Evolutionary conservation across 805 yeast species (phyloP), one percentile per base, ranked within the genome.

Genomic region (Wickerhamomyces queroliae): DNA sequence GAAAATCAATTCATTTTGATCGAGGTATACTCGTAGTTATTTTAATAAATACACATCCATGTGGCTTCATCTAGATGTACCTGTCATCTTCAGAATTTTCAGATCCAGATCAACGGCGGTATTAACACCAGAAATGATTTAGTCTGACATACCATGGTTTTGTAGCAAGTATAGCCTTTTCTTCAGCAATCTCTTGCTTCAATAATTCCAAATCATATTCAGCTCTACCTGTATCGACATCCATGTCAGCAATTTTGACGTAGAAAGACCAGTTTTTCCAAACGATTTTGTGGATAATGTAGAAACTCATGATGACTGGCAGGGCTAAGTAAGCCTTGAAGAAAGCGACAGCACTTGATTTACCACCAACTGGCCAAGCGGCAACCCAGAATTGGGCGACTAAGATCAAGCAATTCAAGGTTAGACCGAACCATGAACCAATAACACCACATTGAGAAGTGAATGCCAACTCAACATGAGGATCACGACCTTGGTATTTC

Each of bases 301-400:
- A 80, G 61, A 77, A 72, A 2, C 60, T 73, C 27, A 85, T 40
- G 30, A 82, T 66, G 35, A 84, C 72, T 16, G 86, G 85, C 42
- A 71, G 68, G 11, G 87, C 76, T 50, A 86, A 65, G 60, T 80
- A 85, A 21, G 76, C 66, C 54, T 72, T 64, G 68, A 86, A 86
- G 70, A 86, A 86, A 33, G 50, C 62, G 29, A 61, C 52, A 8
- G 86, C 84, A 55, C 63, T 67, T 39, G 83, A 76, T 10, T 60
- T 34, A 7, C 43, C 66, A 12, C 78, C 77, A 33, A 75, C 54
- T 39, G 95, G 95, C 70, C 70, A 85, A 31, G 83, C 63, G 7
- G 93, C 90, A 43, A 81, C 70, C 87, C 91, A 87, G 69, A 87
- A 84, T 63, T 84, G 90, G 22, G 89, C 86, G 41, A 75, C 64